These are phyloP conservation scores for Tricholoma sp. DNA, from an alignment of 768 basidiomycete genomes.

Conservation along the genomic window DNA sequence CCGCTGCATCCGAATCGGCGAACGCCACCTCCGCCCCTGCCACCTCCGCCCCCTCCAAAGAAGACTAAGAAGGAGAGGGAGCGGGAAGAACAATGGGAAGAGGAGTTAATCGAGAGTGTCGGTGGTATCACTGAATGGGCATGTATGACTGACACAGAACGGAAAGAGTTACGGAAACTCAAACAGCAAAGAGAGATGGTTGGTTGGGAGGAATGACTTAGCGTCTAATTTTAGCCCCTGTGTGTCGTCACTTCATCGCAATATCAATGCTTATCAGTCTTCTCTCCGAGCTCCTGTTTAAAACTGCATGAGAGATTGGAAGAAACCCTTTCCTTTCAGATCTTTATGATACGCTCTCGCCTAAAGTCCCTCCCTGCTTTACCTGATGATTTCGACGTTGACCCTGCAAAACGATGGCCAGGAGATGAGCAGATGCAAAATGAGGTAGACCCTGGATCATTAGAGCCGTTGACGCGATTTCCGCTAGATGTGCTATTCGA, in stretches of 20 bases:
- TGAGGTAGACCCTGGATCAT: neutral
- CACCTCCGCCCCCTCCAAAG: slow-evolving; percentile 65
- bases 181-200: slow-evolving; percentile 64
- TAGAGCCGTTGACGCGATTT: neutral
- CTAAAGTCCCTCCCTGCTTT: neutral
- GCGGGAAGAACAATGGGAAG: slow-evolving; percentile 75
- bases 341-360: neutral
- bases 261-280: slow-evolving; percentile 29
- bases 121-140: slow-evolving; percentile 63
- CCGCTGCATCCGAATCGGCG: slow-evolving; percentile 71
- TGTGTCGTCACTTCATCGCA: neutral
- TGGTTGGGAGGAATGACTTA: slow-evolving; percentile 47
- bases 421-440: neutral
- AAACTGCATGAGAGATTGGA: neutral
- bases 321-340: neutral
- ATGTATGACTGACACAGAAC: slow-evolving; percentile 41
- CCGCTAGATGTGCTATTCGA: neutral
- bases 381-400: neutral
- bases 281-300: slow-evolving; percentile 24
- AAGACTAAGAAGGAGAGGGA: slow-evolving; percentile 79
- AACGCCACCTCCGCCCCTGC: slow-evolving; percentile 68
- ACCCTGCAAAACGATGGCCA: neutral
- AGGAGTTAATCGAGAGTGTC: slow-evolving; percentile 68
- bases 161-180: slow-evolving; percentile 48
- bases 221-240: slow-evolving; percentile 22